Evolutionary conservation across 2,329 filamentous ascomycete genomes (phyloP), one percentile per base, ranked within the genome.

Genomic region (Arthrinium phaeospermum): DNA sequence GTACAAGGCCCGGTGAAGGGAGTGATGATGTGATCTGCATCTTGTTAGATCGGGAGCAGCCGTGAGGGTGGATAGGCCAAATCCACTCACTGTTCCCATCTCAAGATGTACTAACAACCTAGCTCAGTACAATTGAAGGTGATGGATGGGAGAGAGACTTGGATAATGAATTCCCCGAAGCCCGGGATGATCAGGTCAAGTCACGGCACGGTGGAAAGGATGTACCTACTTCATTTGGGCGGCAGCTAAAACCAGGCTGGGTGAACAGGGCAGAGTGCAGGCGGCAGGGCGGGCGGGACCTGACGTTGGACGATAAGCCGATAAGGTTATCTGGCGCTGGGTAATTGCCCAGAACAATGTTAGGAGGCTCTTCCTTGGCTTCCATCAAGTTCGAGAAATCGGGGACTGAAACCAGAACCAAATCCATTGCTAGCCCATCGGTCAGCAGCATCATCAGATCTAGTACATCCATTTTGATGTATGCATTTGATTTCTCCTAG

Each of bases 311-410:
- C 34, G 57, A 64, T 64, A 64, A 64, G 57, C 34, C 57, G 57
- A 64, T 64, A 64, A 41, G 19, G 22, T 61, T 37, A 53, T 37
- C 51, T 57, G 51, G 19, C 13, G 12, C 34, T 64, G 22, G 57
- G 57, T 41, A 34, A 61, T 37, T 37, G 53, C 37, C 37, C 37
- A 41, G 37, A 41, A 41, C 37, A 61, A 53, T 24, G 14, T 53
- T 27, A 27, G 49, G 12, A n/a, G 19, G 34, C 8, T 13, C 7
- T 12, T 30, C 57, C 34, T 64, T 37, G 53, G 57, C 34, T 64
- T 64, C 57, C 57, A 64, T 64, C 30, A 41, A 64, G 41, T 64
- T 41, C 57, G 57, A 64, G 57, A n/a, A 64, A 64, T 13, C 57
- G 22, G 34, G 57, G 13, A 41, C 57, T 64, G 57, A 10, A 37